Conservation (phyloP, 495 filamentous ascomycete species). For the Penicillium alfredii region DNA sequence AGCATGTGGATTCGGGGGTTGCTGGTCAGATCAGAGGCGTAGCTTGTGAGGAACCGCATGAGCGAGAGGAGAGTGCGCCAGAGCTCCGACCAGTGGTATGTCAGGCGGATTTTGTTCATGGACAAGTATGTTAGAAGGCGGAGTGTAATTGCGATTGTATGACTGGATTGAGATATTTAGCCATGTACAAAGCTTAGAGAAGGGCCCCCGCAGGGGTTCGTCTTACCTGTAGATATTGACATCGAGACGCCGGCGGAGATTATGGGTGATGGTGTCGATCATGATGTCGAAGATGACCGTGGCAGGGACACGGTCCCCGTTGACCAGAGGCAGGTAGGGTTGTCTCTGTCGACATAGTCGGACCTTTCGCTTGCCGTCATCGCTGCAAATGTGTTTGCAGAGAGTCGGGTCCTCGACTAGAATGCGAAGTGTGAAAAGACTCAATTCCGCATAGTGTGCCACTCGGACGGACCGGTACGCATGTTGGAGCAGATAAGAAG, state of each 20-base stretch:
- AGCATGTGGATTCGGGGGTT: constrained; percentile 53
- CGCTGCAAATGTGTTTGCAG: constrained; percentile 79
- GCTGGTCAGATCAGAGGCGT: constrained; percentile 64
- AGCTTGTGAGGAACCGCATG: constrained; percentile 84
- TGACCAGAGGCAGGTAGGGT: constrained; percentile 74
- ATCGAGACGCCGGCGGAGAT: constrained; percentile 79
- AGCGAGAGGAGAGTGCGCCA: constrained; percentile 87
- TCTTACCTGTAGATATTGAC: constrained; percentile 69
- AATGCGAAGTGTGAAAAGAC: constrained; percentile 75
- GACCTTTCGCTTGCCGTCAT: constrained; percentile 68
- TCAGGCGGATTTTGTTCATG: constrained; percentile 65
- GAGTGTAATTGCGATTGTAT: constrained; percentile 66
- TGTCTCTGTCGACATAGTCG: constrained; percentile 86
- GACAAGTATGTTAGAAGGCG: constrained; percentile 79
- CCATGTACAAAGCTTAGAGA: constrained; percentile 1
- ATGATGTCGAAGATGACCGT: constrained; percentile 77
- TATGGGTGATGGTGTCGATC: constrained; percentile 89
- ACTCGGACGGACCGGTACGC: constrained; percentile 76
- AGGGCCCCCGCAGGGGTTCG: constrained; percentile 4
- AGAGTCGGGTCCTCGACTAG: constrained; percentile 80
- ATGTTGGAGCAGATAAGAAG: constrained; percentile 90
- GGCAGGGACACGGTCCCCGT: constrained; percentile 62
- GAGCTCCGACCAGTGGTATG: constrained; percentile 93
- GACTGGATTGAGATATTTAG: constrained; percentile 18
- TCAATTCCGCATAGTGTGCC: constrained; percentile 74